A percentile compares a stretch with the other conserved stretches of the same genome.
phyloP scores from a whole-genome alignment of 2,329 filamentous ascomycete species.

The Rhynchosporium graminicola region DNA sequence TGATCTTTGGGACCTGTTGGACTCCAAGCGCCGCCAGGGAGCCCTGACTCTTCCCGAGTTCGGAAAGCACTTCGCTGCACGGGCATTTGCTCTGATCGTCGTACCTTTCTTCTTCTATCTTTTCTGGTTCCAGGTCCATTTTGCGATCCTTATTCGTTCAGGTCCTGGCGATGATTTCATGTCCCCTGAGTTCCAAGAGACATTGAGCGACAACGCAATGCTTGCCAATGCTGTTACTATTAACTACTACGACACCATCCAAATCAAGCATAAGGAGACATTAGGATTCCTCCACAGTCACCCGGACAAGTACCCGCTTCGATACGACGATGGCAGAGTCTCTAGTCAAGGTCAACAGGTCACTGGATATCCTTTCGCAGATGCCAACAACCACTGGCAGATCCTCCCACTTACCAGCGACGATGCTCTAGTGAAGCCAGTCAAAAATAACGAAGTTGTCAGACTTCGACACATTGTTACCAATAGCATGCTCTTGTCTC shows the following conservation, averaged over 20 bases:
- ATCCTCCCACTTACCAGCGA: slow-evolving; percentile 71
- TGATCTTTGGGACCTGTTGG: slow-evolving; percentile 91
- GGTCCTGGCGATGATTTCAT: slow-evolving; percentile 98
- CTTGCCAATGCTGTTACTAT: slow-evolving; percentile 81
- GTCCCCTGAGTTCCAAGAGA: slow-evolving; percentile 97
- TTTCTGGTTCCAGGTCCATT: slow-evolving; percentile 99
- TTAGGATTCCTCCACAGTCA: slow-evolving; percentile 96
- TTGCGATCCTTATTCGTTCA: slow-evolving; percentile 81
- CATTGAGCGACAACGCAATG: slow-evolving; percentile 92
- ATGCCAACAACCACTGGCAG: slow-evolving; percentile 99
- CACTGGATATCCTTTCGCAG: slow-evolving; percentile 95
- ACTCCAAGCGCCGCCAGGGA: slow-evolving; percentile 82
- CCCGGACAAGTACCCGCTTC: slow-evolving; percentile 81
- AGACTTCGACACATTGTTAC: slow-evolving; percentile 86
- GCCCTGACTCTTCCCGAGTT: slow-evolving; percentile 79
- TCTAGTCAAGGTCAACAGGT: slow-evolving; percentile 98
- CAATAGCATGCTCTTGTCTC: slow-evolving; percentile 82
- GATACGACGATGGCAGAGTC: slow-evolving; percentile 95
- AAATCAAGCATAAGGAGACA: slow-evolving; percentile 93
- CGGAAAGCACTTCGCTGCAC: slow-evolving; percentile 85
- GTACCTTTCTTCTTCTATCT: slow-evolving; percentile 97
- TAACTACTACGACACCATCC: slow-evolving; percentile 86
- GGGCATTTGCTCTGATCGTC: slow-evolving; percentile 81
- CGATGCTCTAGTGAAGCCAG: slow-evolving; percentile 59
- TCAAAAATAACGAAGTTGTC: slow-evolving; percentile 83